Evolutionary conservation across 768 basidiomycete species (phyloP), one percentile per base, ranked within the genome.

Genomic region (Stropharia rugosoannulata): DNA sequence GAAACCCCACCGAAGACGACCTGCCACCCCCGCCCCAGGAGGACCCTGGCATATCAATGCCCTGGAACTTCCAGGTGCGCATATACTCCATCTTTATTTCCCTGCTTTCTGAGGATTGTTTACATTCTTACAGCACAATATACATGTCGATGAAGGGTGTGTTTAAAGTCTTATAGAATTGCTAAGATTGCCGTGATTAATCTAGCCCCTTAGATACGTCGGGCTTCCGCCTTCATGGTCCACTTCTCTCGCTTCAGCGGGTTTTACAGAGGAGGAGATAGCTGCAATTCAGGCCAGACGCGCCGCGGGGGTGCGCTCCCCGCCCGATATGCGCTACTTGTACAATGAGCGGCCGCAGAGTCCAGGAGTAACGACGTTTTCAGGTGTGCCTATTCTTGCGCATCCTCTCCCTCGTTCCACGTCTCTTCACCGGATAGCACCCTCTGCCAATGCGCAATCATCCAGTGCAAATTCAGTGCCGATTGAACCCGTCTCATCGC

Each of bases 141-240:
- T 90, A 35, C 89, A 91, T 64, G 89, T 90, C 27, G 86, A 90
- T 67, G 89, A 90, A 70, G 84, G 76, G 84, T 87, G 60, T 54
- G 80, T 76, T 3, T 47, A 42, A 22, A 36, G 35, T 42, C 55
- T n/a, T 47, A 12, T 22, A 51, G 35, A 32, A 18, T 45, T 37
- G 41, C 40, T 38, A 13, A n/a, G n/a, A 41, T 41, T 58, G 22
- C 49, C 49, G 50, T 36, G 22, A 22, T 45, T 41, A 18, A 50
- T 54, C 42, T 37, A 27, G 19, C 27, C 27, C 36, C 40, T 43
- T 49, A 87, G 85, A 25, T 84, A 82, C 55, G 68, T 74, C 12
- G 88, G 89, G 8, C 72, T 91, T 11, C 89, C 89, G 1, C 87
- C 89, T 0, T 86, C 88, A 1, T 91, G 89, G 89, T 75, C 84